Conservation (phyloP, 441 rosid species). For the Adansonia gregorii region DNA sequence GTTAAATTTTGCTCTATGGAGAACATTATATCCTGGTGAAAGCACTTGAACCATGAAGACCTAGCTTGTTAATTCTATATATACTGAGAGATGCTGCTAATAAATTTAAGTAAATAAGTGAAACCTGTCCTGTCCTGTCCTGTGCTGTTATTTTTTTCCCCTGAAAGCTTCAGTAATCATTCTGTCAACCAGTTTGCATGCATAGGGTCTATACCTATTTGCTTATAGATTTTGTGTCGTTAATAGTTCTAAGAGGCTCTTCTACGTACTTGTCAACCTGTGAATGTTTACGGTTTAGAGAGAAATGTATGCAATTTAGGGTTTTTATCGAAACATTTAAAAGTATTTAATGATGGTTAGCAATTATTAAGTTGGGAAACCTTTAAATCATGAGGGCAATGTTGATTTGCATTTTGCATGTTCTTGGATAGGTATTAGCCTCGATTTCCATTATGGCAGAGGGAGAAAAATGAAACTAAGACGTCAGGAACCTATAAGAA, state of each 20-base stretch:
- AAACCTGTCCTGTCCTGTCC: too few species aligned
- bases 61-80: too few species aligned
- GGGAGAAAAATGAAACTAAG: neutral
- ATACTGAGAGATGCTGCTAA: too few species aligned
- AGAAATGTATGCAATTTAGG: neutral
- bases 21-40: too few species aligned
- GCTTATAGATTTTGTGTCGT: neutral
- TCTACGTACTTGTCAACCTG: neutral
- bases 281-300: neutral
- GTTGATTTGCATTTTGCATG: neutral
- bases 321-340: neutral
- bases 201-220: neutral
- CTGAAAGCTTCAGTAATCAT: neutral
- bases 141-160: neutral
- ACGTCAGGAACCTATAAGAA: neutral
- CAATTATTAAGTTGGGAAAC: neutral
- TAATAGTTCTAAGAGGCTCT: neutral
- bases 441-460: neutral
- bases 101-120: too few species aligned
- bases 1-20: too few species aligned
- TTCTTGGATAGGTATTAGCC: neutral
- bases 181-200: neutral
- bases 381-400: neutral
- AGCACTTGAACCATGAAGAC: too few species aligned
- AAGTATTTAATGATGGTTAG: neutral